Evolutionary conservation across 192 early-diverging fungal genomes (phyloP).

Genomic region (Dissophora ornata): DNA sequence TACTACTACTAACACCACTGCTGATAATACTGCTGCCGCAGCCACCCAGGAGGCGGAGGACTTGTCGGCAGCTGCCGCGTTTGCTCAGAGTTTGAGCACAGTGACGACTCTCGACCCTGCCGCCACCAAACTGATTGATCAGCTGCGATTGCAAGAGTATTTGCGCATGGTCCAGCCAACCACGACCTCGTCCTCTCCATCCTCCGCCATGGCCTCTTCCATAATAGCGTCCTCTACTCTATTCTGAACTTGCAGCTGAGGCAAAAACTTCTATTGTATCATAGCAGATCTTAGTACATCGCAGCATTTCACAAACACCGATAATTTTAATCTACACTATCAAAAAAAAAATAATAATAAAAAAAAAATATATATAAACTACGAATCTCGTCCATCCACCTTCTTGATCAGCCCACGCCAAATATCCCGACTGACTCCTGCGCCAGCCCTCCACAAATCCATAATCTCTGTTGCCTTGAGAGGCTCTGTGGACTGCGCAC

Average conservation of each 20-base stretch:
- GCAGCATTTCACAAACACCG: too few relatives aligned
- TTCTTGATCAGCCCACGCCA: slow-evolving; percentile 50
- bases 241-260: too few relatives aligned
- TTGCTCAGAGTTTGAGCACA: slow-evolving; percentile 23
- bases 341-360: too few relatives aligned
- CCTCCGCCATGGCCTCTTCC: not conserved
- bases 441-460: slow-evolving; percentile 44
- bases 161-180: not conserved
- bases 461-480: slow-evolving; percentile 32
- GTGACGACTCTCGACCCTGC: slow-evolving; percentile 26
- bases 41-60: not conserved
- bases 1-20: too few relatives aligned
- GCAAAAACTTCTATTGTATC: too few relatives aligned
- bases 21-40: too few relatives aligned
- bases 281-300: too few relatives aligned
- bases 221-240: too few relatives aligned
- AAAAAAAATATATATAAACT: too few relatives aligned
- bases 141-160: slow-evolving; percentile 29
- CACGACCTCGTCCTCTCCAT: not conserved
- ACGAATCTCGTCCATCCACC: slow-evolving; percentile 34
- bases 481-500: slow-evolving; percentile 33
- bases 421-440: slow-evolving; percentile 47
- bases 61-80: slow-evolving; percentile 10
- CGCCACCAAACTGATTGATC: slow-evolving; percentile 22
- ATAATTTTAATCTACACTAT: too few relatives aligned